Evolutionary conservation across 495 filamentous ascomycete genomes (phyloP).

Genomic region (Daldinia vernicosa): DNA sequence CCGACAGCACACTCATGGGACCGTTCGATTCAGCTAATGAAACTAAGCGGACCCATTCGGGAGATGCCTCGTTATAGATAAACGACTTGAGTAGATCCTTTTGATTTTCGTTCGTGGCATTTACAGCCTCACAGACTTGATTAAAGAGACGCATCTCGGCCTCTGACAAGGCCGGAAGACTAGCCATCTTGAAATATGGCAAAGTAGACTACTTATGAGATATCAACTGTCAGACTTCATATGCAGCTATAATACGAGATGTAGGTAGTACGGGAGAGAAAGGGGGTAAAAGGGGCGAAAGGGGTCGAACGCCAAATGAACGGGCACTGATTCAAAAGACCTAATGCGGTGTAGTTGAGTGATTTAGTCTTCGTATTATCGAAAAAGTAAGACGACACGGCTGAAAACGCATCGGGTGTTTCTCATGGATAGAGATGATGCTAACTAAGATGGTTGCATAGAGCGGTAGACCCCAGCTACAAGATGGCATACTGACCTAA

Average conservation of each 20-base stretch:
- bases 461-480: not conserved
- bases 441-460: not conserved
- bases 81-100: slow-evolving; percentile 25
- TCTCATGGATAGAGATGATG: not conserved
- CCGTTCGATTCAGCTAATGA: slow-evolving; percentile 30
- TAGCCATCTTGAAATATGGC: slow-evolving; percentile 17
- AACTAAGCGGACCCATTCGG: slow-evolving; percentile 30
- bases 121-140: slow-evolving; percentile 27
- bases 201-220: not conserved
- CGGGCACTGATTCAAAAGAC: not conserved
- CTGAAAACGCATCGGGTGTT: not conserved
- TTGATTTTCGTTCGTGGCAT: slow-evolving; percentile 22
- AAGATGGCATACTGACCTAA: not conserved
- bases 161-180: slow-evolving; percentile 16
- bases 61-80: slow-evolving; percentile 16
- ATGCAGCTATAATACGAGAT: not conserved
- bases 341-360: no score
- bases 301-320: not conserved
- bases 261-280: not conserved
- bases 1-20: slow-evolving; percentile 27
- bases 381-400: no score
- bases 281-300: not conserved
- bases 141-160: slow-evolving; percentile 34
- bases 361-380: not conserved
- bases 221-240: not conserved